Evolutionary conservation across 106 monocot genomes (phyloP), one percentile per base, ranked within the genome.

Genomic region (Platanthera guangdongensis): DNA sequence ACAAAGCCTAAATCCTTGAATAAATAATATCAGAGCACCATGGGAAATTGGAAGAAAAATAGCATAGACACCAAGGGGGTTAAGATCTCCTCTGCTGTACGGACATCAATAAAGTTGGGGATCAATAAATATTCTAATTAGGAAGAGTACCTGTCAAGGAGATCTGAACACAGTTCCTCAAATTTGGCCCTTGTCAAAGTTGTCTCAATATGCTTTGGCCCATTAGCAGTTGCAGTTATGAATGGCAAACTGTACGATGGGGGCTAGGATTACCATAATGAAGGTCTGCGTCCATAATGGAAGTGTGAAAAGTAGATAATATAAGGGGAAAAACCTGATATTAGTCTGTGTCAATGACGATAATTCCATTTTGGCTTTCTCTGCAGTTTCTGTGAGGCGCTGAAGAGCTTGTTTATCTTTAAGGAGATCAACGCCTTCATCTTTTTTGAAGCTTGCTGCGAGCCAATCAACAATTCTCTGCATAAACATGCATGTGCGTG

Each of bases 391-490:
- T 9, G 86, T 90, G 39, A 90, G 86, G 12, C 90, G 74, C 53
- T 90, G 90, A 67, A 90, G 90, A 30, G 90, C 90, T 75, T 86
- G 90, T 62, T 90, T 90, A 70, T 90, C 90, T 82, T 87, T 90
- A 76, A 90, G 67, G 53, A 90, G 86, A 82, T 87, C 84, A 74
- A 90, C 84, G 25, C 90, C 90, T 74, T 90, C 90, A 71, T 90
- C 84, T 72, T 72, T 84, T 80, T 86, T 90, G 63, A 90, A 90
- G 49, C 71, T 73, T 16, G 59, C 48, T 52, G 90, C 90, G 48
- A 90, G 80, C 86, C 86, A 86, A 76, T 90, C 90, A 73, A 87
- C 90, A 81, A 89, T 28, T 80, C 86, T 83, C 89, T 67, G 67
- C 52, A 39, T 39, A 39, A 39, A 39, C 39, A 39, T 39, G 39